These are phyloP conservation scores for Leishmania braziliensis DNA, from an alignment of 208 protist species.

Conservation along the genomic window DNA sequence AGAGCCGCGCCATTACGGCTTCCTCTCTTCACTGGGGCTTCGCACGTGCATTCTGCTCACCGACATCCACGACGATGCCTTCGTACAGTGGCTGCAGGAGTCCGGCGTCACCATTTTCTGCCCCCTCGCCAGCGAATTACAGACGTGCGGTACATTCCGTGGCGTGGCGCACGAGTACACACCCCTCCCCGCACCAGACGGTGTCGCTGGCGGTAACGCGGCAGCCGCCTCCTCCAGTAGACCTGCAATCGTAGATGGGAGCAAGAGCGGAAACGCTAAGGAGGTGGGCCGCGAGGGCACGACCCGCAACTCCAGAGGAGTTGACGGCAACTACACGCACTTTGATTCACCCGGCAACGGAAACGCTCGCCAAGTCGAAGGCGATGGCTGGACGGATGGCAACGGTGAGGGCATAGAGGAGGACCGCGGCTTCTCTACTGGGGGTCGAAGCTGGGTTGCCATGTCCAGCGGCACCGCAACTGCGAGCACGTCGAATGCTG, in stretches of 20 bases:
- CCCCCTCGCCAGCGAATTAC: constrained; percentile 43
- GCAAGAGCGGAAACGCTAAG: neutral
- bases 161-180: constrained; percentile 11
- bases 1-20: constrained; percentile 96
- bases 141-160: constrained; percentile 4
- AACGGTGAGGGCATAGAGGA: neutral
- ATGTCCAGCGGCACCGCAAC: neutral
- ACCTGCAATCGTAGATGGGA: neutral
- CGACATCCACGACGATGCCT: constrained; percentile 87
- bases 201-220: constrained; percentile 17
- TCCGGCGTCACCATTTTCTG: constrained; percentile 87
- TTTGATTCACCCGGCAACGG: neutral
- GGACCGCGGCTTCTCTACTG: constrained; percentile 2
- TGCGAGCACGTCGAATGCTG: constrained; percentile 43
- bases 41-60: constrained; percentile 96
- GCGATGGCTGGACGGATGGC: constrained; percentile 3
- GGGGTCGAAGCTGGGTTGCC: neutral
- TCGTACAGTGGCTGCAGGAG: constrained; percentile 95
- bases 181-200: neutral
- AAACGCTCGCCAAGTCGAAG: neutral
- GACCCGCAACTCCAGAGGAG: neutral
- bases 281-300: constrained; percentile 7
- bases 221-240: constrained; percentile 3
- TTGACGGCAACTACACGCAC: neutral
- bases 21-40: constrained; percentile 95